Evolutionary conservation across 2,329 filamentous ascomycete species (phyloP), one percentile per base, ranked within the genome.

Genomic region (Fusarium albosuccineum): DNA sequence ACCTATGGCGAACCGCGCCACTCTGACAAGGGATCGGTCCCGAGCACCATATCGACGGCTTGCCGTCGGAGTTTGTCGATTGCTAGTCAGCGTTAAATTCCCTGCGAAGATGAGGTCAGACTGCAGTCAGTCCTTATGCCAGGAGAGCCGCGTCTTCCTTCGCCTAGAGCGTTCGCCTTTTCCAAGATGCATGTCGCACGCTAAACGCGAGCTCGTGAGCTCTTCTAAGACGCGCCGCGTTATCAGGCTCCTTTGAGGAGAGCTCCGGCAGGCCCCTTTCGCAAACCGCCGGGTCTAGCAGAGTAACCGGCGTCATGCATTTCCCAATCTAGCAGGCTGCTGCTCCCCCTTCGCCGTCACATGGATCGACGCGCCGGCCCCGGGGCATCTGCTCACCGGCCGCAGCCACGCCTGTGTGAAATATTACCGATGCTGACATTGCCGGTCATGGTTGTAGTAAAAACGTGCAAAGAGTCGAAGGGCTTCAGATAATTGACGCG

Each of bases 151-250:
- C 45, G 17, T 55, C 45, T 56, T 36, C 22, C 41, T 30, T 44
- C 44, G 42, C 37, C 42, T 45, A 64, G 37, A 51, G 40, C 16
- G 26, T 51, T 41, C 40, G 46, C 44, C 29, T 29, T 62, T 55
- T 57, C 53, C 57, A 36, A 29, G 51, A 62, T 52, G 59, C 60
- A 69, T 58, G 50, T 59, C 48, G 56, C 48, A 70, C 64, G 68
- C 71, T 74, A 74, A 66, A 61, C 57, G 59, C 66, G 65, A 71
- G 62, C 71, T 64, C 68, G 70, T 74, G 70, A 73, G 65, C 68
- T 62, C 55, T 51, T 57, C 61, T 59, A 56, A 56, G 48, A 67
- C 59, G 64, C 62, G 66, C 59, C 60, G 66, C 60, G 61, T 69
- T 67, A 65, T 66, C 70, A 57, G 54, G 42, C 60, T 64, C 44